Evolutionary conservation across 495 filamentous ascomycete genomes (phyloP), one percentile per base, ranked within the genome.

Genomic region (Geoglossum glabrum): DNA sequence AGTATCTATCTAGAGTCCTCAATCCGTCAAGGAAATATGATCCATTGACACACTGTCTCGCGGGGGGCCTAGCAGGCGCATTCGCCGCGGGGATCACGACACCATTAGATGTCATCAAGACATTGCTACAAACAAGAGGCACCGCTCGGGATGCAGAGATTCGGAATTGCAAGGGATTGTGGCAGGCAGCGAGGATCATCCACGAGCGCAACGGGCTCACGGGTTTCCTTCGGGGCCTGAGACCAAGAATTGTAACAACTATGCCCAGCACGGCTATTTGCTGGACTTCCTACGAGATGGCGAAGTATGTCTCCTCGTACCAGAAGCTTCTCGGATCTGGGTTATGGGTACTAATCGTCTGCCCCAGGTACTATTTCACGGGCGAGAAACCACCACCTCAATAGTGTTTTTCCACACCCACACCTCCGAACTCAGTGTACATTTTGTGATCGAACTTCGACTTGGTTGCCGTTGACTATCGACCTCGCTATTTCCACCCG

Each of bases 241-340:
- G 86, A 63, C 93, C 92, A 54, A 77, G 92, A 57, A 86, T 99
- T 36, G 80, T 99, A 60, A 95, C 90, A 1, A 93, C 92, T 10
- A 96, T 96, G 87, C 92, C 92, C 25, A 95, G 89, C 70, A 97
- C 92, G 34, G 92, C 92, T 4, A 99, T 99, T 64, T 99, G 92
- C 74, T 99, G 92, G 90, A 81, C 80, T 49, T 84, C 82, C 11
- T 87, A 87, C 62, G 84, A 87, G 70, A 79, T 87, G 73, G 84
- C 84, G 38, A 87, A 87, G 71, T 52, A 52, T 28, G 49, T 52
- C 4, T 52, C 3, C 25, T 17, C 49, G 25, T 9, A 38, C 40
- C 31, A 23, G 5, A 11, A n/a, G 28, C 28, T 30, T 0, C 3
- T 13, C 19, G 11, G 4, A 13, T 52, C 30, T 52, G 26, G 15